Base-by-base conservation (phyloP, 805 yeast genomes). In the Lipomyces yamadae region DNA sequence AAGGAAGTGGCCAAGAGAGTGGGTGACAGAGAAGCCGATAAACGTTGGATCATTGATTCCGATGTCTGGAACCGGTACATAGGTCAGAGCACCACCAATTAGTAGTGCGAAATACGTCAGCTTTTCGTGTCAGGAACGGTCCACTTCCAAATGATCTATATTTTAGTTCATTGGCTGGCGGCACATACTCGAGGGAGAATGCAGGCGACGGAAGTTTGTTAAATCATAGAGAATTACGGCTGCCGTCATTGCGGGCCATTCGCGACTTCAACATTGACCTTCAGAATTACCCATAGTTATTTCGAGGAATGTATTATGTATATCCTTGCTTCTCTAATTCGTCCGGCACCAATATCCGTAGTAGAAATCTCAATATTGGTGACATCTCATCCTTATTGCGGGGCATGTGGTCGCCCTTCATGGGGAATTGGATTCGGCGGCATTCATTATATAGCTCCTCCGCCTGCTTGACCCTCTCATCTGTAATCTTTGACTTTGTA, bases 1-100 rank as follows among this genome's bases (percentile, higher is more conserved):
- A 79, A 81, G 66, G 78, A 79, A 57, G 77, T 80, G 63, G 82
- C 84, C 3, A 62, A 64, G 53, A 68, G 77, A n/a, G 65, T 67
- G 11, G 76, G 76, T 10, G 69, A 68, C 58, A 63, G 61, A 35
- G 76, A 73, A 53, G 58, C 67, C 13, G 76, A 75, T 50, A 74
- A 74, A 67, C 64, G 67, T 15, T 74, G 77, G 77, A 58, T 55
- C 29, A 70, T 74, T 7, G 64, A 71, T 37, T 63, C 72, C 6
- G 73, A 62, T 15, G 39, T 70, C 4, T 62, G 62, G 54, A 56
- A 30, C 32, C 52, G 64, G 59, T 71, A 67, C 45, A 50, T 63
- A 4, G 58, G 50, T 32, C 48, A 64, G 34, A 15, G 15, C 34
- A 13, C 6, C 15, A 52, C 24, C 24, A n/a, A 42, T 13, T 13